These are phyloP conservation scores for Volvariella volvacea DNA, from an alignment of 1,284 basidiomycete species.

Conservation along the genomic window DNA sequence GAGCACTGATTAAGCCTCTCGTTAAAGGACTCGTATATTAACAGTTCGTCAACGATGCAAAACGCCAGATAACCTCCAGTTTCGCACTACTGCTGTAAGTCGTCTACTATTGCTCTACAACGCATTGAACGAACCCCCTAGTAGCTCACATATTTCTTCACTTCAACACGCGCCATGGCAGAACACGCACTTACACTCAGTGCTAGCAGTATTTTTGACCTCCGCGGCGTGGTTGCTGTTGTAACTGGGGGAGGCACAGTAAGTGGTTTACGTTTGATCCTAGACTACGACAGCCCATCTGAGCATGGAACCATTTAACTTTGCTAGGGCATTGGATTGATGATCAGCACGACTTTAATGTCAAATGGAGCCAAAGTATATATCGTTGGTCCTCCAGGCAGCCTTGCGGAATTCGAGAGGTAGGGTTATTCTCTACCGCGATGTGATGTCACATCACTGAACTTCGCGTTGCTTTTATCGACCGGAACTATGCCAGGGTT, in stretches of 20 bases:
- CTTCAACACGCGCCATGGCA: too few species aligned
- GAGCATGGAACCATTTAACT: neutral
- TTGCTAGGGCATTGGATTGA: constrained; percentile 40
- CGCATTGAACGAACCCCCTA: too few species aligned
- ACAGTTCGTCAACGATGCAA: too few species aligned
- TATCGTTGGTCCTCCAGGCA: constrained; percentile 32
- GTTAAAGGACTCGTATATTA: too few species aligned
- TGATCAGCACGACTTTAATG: constrained; percentile 38
- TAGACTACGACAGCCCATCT: neutral
- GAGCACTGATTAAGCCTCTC: too few species aligned
- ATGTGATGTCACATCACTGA: too few species aligned
- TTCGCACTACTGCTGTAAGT: too few species aligned
- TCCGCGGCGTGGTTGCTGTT: constrained; percentile 39
- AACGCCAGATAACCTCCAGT: too few species aligned
- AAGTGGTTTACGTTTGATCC: constrained; percentile 15
- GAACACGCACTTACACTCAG: constrained; percentile 27
- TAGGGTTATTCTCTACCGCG: constrained; percentile 6
- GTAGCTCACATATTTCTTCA: too few species aligned
- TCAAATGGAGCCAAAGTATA: constrained; percentile 45
- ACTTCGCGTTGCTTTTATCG: too few species aligned
- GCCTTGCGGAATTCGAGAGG: constrained; percentile 35
- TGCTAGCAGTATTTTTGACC: constrained; percentile 35
- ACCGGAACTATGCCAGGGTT: constrained; percentile 20
- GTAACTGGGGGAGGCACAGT: constrained; percentile 43
- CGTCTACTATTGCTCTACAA: too few species aligned